Conservation (phyloP, 192 early-diverging fungal species). For the Umbelopsis vinacea region DNA sequence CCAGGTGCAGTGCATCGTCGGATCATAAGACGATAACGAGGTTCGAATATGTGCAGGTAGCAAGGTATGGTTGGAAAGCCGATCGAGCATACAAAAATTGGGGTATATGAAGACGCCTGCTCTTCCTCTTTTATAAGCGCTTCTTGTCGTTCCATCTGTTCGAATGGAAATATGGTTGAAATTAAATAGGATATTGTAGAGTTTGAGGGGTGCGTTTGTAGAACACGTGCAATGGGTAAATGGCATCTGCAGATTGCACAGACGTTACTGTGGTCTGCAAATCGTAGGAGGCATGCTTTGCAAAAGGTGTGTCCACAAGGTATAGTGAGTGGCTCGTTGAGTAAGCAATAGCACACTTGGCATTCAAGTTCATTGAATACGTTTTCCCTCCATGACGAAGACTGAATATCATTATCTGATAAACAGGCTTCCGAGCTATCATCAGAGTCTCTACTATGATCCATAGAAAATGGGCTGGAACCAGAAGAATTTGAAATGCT, state of each 20-base stretch:
- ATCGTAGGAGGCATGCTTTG: constrained; percentile 58
- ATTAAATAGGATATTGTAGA: constrained; percentile 31
- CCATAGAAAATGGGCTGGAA: neutral
- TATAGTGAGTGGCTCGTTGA: constrained; percentile 63
- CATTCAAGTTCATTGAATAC: constrained; percentile 52
- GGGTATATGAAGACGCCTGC: constrained; percentile 40
- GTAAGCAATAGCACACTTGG: constrained; percentile 56
- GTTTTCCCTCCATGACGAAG: neutral
- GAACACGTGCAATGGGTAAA: constrained; percentile 39
- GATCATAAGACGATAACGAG: constrained; percentile 65
- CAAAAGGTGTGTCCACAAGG: constrained; percentile 74
- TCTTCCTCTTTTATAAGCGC: constrained; percentile 22
- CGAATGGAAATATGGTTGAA: constrained; percentile 16
- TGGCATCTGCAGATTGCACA: constrained; percentile 53
- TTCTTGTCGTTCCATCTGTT: constrained; percentile 30
- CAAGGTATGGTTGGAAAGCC: constrained; percentile 62
- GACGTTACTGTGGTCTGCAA: constrained; percentile 49
- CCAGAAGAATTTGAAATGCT: neutral
- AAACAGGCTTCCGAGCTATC: neutral
- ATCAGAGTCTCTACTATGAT: neutral
- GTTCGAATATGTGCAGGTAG: constrained; percentile 68
- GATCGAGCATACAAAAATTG: constrained; percentile 62
- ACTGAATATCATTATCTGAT: neutral
- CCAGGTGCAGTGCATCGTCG: constrained; percentile 49
- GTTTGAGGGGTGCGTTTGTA: constrained; percentile 46